These are phyloP conservation scores for Brettanomyces bruxellensis DNA, from an alignment of 805 yeast genomes.

Conservation along the genomic window DNA sequence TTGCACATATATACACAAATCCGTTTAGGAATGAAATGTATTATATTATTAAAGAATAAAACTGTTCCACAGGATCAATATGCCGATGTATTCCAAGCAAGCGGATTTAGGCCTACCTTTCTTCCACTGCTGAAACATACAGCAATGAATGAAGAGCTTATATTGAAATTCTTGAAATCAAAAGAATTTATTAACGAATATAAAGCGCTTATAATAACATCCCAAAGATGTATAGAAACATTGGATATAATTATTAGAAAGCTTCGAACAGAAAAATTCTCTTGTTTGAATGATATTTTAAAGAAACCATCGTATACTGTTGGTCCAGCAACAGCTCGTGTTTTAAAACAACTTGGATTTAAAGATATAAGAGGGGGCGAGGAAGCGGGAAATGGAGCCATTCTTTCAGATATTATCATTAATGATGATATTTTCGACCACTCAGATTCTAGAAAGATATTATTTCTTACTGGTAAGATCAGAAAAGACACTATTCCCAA, in stretches of 20 bases:
- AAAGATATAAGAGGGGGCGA: slow-evolving; percentile 59
- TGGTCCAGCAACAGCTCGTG: slow-evolving; percentile 77
- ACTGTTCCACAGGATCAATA: slow-evolving; percentile 67
- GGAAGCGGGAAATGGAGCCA: slow-evolving; percentile 73
- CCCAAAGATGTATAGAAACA: slow-evolving; percentile 88
- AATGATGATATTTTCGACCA: slow-evolving; percentile 19
- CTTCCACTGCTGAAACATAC: slow-evolving; percentile 69
- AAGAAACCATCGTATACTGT: slow-evolving; percentile 68
- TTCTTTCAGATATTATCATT: slow-evolving; percentile 56
- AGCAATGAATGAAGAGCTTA: slow-evolving; percentile 37
- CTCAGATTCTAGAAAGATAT: slow-evolving; percentile 25
- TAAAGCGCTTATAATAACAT: slow-evolving; percentile 64
- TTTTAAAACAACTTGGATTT: slow-evolving; percentile 57
- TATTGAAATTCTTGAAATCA: slow-evolving; percentile 36
- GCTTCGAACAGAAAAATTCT: slow-evolving; percentile 10
- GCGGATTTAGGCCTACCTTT: slow-evolving; percentile 41
- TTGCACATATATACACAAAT: background rate
- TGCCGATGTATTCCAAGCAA: slow-evolving; percentile 29
- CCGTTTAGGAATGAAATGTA: slow-evolving; percentile 10
- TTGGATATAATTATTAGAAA: slow-evolving; percentile 36
- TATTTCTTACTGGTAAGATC: slow-evolving; percentile 81
- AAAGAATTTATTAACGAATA: slow-evolving; percentile 30
- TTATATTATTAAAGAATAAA: slow-evolving; percentile 60
- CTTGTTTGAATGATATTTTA: slow-evolving; percentile 16
- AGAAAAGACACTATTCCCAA: slow-evolving; percentile 76